Conservation (phyloP, 768 basidiomycete genomes). For the Dacryopinax spathularia region DNA sequence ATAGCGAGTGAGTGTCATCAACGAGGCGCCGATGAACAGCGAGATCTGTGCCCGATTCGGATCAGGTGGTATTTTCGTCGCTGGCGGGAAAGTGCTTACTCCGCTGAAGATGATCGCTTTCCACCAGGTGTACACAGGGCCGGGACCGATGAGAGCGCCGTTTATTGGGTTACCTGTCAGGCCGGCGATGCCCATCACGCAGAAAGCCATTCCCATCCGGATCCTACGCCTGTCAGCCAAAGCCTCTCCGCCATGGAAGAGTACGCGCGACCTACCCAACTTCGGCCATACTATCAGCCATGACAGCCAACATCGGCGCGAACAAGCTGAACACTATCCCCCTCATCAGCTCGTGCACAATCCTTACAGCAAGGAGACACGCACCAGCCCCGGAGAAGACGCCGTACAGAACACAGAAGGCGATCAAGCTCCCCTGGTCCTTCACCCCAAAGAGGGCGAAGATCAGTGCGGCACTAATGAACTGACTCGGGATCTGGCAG, state of each 20-base stretch:
- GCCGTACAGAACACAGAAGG: constrained; percentile 11
- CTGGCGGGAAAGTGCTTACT: constrained; percentile 12
- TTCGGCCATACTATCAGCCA: constrained; percentile 2
- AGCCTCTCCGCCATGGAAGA: neutral
- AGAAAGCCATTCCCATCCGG: constrained; percentile 36
- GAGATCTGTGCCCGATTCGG: neutral
- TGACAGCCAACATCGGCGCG: neutral
- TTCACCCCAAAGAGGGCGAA: constrained; percentile 10
- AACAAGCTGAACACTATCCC: neutral
- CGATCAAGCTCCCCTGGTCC: constrained; percentile 4
- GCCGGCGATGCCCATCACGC: constrained; percentile 32
- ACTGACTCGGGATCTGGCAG: constrained; percentile 17
- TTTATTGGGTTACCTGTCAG: constrained; percentile 39
- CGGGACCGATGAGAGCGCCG: constrained; percentile 38
- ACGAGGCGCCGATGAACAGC: neutral
- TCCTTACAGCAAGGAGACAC: neutral
- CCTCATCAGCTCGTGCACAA: neutral
- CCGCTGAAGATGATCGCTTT: constrained; percentile 42
- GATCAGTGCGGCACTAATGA: constrained; percentile 19
- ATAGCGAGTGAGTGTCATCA: neutral
- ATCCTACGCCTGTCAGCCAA: constrained; percentile 20
- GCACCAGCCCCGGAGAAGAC: constrained; percentile 13
- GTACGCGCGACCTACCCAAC: neutral
- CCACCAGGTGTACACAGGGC: constrained; percentile 33
- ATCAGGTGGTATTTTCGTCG: neutral